These are phyloP conservation scores for Ichthyophthirius multifiliis DNA, from an alignment of 169 alveolate species.

Conservation along the genomic window DNA sequence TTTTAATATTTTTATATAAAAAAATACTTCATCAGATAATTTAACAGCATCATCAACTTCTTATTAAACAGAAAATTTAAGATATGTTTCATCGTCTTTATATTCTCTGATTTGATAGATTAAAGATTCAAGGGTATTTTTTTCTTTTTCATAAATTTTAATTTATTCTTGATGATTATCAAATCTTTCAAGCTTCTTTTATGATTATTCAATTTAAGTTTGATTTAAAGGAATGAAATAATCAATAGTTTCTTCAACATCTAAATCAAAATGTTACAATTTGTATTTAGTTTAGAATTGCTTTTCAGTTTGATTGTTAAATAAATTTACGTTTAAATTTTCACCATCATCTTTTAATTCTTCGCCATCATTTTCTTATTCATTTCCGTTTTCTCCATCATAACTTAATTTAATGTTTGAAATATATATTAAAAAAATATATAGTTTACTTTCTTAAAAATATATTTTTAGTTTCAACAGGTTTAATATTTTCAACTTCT, in stretches of 20 bases:
- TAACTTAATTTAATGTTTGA: neutral
- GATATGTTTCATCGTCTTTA: conserved; percentile 10
- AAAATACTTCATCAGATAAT: neutral
- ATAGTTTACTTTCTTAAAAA: neutral
- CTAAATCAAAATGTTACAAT: neutral
- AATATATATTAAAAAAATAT: neutral
- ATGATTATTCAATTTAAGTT: conserved; percentile 16
- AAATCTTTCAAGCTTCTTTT: conserved; percentile 6
- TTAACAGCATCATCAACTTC: neutral
- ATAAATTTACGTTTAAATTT: neutral
- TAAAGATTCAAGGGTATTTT: conserved; percentile 31
- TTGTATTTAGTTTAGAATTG: neutral
- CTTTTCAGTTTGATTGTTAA: conserved; percentile 24
- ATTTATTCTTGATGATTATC: conserved; percentile 26
- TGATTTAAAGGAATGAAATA: neutral
- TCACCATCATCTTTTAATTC: conserved; percentile 5
- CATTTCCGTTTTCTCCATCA: neutral
- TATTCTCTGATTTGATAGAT: conserved; percentile 32
- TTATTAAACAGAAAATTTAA: conserved; percentile 10
- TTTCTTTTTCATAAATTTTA: conserved; percentile 15
- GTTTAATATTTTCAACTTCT: conserved; percentile 50
- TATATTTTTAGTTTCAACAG: conserved; percentile 38
- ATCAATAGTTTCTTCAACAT: neutral
- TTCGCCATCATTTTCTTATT: conserved; percentile 18
- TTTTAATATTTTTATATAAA: neutral